Evolutionary conservation across 2,329 filamentous ascomycete genomes (phyloP).

Genomic region (Escovopsis weberi): DNA sequence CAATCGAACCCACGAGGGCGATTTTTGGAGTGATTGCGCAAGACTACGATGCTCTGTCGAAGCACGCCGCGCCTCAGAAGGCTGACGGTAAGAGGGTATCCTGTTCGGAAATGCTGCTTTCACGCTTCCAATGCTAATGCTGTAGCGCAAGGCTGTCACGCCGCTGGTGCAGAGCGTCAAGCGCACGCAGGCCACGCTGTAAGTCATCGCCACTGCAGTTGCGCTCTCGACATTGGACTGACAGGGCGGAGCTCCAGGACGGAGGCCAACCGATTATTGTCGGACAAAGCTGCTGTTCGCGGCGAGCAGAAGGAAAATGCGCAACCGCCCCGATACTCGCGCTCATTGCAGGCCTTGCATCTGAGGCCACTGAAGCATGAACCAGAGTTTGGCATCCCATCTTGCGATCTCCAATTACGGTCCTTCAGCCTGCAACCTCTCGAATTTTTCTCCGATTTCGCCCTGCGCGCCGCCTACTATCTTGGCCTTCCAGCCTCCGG

Average conservation of each 20-base stretch:
- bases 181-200: neutral
- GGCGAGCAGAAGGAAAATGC: slow-evolving; percentile 1
- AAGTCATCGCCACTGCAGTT: neutral
- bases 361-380: slow-evolving; percentile 67
- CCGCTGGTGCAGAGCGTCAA: neutral
- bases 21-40: neutral
- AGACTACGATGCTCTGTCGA: neutral
- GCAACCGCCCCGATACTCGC: slow-evolving; percentile 43
- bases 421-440: slow-evolving; percentile 84
- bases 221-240: neutral
- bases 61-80: neutral
- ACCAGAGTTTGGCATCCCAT: slow-evolving; percentile 62
- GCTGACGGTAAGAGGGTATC: neutral
- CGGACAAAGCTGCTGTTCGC: neutral
- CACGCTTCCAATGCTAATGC: neutral
- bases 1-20: no score
- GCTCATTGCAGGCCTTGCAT: slow-evolving; percentile 73
- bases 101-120: no score
- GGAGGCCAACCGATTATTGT: neutral
- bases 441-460: slow-evolving; percentile 91
- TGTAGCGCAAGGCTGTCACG: neutral
- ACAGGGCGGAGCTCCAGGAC: neutral
- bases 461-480: slow-evolving; percentile 87
- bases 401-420: slow-evolving; percentile 82
- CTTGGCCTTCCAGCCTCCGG: slow-evolving; percentile 74